Evolutionary conservation across 2,329 filamentous ascomycete species (phyloP).

Genomic region (Fusarium sp.): DNA sequence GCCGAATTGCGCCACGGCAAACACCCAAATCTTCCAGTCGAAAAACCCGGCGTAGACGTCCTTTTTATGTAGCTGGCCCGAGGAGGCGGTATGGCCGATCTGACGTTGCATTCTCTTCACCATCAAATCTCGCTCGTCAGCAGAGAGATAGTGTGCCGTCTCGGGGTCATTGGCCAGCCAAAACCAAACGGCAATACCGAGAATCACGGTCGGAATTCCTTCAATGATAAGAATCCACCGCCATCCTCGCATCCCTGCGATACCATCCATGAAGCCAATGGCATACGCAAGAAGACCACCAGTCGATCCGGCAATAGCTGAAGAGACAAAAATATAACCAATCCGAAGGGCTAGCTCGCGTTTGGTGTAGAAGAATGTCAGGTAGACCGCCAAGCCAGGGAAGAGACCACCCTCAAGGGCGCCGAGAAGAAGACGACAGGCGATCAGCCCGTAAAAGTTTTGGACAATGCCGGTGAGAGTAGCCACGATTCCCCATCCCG

Average conservation of each 20-base stretch:
- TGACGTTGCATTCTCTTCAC: neutral
- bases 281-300: neutral
- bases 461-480: neutral
- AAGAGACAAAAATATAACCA: neutral
- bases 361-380: neutral
- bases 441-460: neutral
- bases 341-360: neutral
- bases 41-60: neutral
- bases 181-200: neutral
- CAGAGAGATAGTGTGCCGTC: neutral
- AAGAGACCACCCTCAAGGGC: neutral
- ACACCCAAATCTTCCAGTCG: neutral
- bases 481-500: neutral
- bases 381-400: neutral
- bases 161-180: neutral
- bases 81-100: neutral
- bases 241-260: neutral
- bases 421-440: neutral
- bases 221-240: neutral
- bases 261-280: neutral
- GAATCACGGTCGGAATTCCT: neutral
- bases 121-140: neutral
- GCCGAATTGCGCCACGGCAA: neutral
- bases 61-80: neutral
- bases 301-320: neutral